Conservation (phyloP, 169 alveolate species). For the Plasmodium malariae region DNA sequence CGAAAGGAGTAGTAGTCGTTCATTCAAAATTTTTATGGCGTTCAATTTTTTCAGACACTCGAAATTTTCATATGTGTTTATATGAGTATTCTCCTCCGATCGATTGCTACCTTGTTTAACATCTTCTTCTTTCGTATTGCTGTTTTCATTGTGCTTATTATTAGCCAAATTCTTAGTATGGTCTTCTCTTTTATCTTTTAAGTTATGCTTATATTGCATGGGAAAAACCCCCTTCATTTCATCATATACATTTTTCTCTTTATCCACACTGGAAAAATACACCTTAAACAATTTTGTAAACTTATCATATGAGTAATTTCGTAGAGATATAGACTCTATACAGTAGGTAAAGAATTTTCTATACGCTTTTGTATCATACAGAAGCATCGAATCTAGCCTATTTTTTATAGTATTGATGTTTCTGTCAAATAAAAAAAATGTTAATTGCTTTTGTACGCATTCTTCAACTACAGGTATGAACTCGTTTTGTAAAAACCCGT, state of each 20-base stretch:
- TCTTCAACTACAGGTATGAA: slow-evolving; percentile 38
- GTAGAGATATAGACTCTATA: slow-evolving; percentile 39
- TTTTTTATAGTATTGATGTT: slow-evolving; percentile 42
- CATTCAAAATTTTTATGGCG: slow-evolving; percentile 15
- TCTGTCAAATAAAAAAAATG: slow-evolving; percentile 36
- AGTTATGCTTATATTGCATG: not conserved
- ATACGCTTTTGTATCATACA: slow-evolving; percentile 63
- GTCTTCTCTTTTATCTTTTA: not conserved
- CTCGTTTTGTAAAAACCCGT: slow-evolving; percentile 65
- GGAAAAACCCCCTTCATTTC: not conserved
- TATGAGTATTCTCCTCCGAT: not conserved
- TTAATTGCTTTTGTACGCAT: slow-evolving; percentile 36
- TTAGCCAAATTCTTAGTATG: not conserved
- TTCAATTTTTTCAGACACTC: slow-evolving; percentile 41
- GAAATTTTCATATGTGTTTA: not conserved
- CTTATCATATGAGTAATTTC: slow-evolving; percentile 32
- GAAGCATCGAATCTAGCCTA: slow-evolving; percentile 55
- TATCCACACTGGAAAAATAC: not conserved
- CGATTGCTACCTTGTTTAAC: not conserved
- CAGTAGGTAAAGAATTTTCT: slow-evolving; percentile 66
- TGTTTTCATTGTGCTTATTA: not conserved
- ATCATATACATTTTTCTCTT: not conserved
- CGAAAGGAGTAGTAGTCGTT: slow-evolving; percentile 33
- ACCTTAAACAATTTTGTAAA: slow-evolving; percentile 25
- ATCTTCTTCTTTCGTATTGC: not conserved